Evolutionary conservation across 345 rosid species (phyloP), one percentile per base, ranked within the genome.

Genomic region (Citrus maxima): DNA sequence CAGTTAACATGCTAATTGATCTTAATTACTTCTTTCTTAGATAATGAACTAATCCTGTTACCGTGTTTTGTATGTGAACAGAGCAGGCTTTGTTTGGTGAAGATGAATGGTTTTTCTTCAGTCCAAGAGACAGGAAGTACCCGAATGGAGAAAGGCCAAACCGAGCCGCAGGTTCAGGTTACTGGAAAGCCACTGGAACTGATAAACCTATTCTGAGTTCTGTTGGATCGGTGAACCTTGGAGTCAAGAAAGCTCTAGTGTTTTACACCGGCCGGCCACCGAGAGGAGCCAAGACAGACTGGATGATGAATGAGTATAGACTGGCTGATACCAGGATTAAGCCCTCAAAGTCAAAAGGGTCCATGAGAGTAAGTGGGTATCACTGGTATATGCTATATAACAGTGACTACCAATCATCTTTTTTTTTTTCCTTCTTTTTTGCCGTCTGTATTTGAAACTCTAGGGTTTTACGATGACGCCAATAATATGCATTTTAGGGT

Each of bases 51-150:
- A 37, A 18, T 70, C 13, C 32, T 51, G 30, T 35, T 7, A 66
- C 70, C 22, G 22, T 21, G 49, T 66, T 51, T 28, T 54, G 22
- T 4, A 12, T 27, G 22, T 77, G 59, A 80, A 60, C 86, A 93
- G 98, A 87, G 38, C 87, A 89, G 77, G 94, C 98, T 49, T 83
- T 87, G 85, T 93, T 89, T 78, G 93, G 92, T 40, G 91, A 90
- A 49, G 79, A 89, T 30, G 94, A 90, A 77, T 89, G 94, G 94
- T 91, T 82, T 76, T 91, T 91, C 76, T 90, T 93, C 74, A 91
- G 89, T 76, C 92, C 92, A 19, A 79, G 87, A 73, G 84, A 85
- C 30, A 70, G 86, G 62, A 89, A 86, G 67, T 81, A 87, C 76
- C 86, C 90, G 10, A 84, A 85, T 8, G 85, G 88, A 19, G 78